Evolutionary conservation across 73 alveolate species (phyloP), one percentile per base, ranked within the genome.

Genomic region (Durusdinium trenchii): DNA sequence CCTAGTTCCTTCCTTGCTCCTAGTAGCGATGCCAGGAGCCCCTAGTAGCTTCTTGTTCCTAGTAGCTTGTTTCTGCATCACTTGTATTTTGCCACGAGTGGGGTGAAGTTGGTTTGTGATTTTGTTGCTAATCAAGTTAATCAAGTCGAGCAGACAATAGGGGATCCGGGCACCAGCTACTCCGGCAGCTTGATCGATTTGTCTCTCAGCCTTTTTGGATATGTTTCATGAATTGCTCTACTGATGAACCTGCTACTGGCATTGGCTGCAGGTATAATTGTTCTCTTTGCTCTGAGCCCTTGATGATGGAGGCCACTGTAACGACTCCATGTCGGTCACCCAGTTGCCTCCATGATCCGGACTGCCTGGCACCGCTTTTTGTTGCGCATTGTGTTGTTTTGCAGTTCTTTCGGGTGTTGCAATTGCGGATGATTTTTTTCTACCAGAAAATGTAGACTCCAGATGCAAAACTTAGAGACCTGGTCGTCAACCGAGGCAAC

Each of bases 231-330:
- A 46, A 28, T n/a, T n/a, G n/a, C n/a, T n/a, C n/a, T n/a, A n/a
- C n/a, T n/a, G n/a, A n/a, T n/a, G n/a, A n/a, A n/a, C n/a, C n/a
- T n/a, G n/a, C n/a, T n/a, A n/a, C n/a, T n/a, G n/a, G n/a, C 64
- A 54, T 54, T n/a, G 9, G 62, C 28, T 43, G 18, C 61, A 91
- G 98, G 98, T 91, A n/a, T n/a, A n/a, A 78, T 52, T 94, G 99
- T 42, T 62, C 99, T 35, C 71, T 94, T 60, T 94, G 99, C 83
- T 94, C 94, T 23, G 99, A 94, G 94, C 99, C 99, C 6, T 42
- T 94, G 84, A 76, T 73, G 94, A 75, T 94, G 99, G 99, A 94
- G 67, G 99, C 99, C 30, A 84, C 76, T 40, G 99, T 94, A 6
- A 40, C 94, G 7, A 94, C 99, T n/a, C 99, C 99, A 26, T 94